Evolutionary conservation across 495 filamentous ascomycete species (phyloP), one percentile per base, ranked within the genome.

Genomic region (Cenococcum geophilum): DNA sequence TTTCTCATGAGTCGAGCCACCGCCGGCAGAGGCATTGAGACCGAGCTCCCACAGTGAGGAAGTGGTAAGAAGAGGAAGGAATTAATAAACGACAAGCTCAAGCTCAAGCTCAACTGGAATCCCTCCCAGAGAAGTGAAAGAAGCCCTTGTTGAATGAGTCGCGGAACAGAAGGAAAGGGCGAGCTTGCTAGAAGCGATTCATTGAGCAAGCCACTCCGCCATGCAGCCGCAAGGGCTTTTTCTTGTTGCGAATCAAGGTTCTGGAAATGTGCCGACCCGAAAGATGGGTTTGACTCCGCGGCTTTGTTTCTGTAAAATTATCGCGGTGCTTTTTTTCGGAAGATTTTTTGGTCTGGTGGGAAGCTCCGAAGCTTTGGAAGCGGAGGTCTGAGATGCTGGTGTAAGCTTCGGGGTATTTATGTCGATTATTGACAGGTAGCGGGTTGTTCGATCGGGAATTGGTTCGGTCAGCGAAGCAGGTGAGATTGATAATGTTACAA

Each of bases 1-100:
- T 52, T 20, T 16, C 49, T 5, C 12, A 32, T 16, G 6, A 52
- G 25, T 52, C 49, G 49, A 52, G 21, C 49, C 49, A 52, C 49
- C 25, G 49, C 49, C 22, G 25, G 49, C 49, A 52, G 49, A 52
- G 49, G 49, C 49, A 52, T 52, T 10, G 49, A 52, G 21, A 32
- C 49, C 21, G 22, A 16, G 10, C 14, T 52, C 12, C 40, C 40
- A 45, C 40, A 52, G 49, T 6, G 49, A 25, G 23, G 49, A 23
- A 23, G 25, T 22, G 18, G 18, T 23, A 52, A 25, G 49, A 32
- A 52, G 49, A 25, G 49, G 18, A 23, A 16, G 1, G 25, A 10
- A 32, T 22, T 16, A 32, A 16, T 16, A 23, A 32, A 52, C 14
- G 16, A 52, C 18, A 52, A 27, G 49, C 20, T 45, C 14, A 45